These are phyloP conservation scores for Phytophthora tubulina DNA, from an alignment of 352 stramenopile genomes.

Conservation along the genomic window DNA sequence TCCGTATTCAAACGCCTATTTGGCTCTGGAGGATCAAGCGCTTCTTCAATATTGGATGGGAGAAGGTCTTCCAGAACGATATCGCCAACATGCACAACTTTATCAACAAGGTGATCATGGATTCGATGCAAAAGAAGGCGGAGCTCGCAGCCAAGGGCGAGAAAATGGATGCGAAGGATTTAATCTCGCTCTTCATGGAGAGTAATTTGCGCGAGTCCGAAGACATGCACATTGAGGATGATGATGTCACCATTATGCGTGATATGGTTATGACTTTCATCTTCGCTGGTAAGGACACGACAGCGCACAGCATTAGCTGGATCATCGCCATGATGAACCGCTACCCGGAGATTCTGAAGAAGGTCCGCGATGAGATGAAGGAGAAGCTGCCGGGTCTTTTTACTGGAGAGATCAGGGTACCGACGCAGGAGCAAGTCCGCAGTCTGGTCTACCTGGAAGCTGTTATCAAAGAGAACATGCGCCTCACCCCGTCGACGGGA, in stretches of 20 bases:
- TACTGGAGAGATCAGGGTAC: constrained; percentile 37
- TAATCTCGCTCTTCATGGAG: constrained; percentile 54
- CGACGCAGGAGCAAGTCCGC: constrained; percentile 53
- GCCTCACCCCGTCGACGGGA: constrained; percentile 65
- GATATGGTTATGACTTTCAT: constrained; percentile 83
- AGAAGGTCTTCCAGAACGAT: constrained; percentile 50
- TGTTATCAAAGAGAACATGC: constrained; percentile 66
- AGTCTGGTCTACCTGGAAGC: constrained; percentile 68
- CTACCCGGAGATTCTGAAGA: constrained; percentile 55
- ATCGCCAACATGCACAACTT: constrained; percentile 51
- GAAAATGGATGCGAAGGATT: constrained; percentile 52
- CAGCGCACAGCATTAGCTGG: constrained; percentile 65
- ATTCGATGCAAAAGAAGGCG: constrained; percentile 44
- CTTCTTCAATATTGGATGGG: constrained; percentile 46
- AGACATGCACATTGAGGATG: constrained; percentile 29
- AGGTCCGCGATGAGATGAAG: constrained; percentile 63
- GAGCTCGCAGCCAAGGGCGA: constrained; percentile 64
- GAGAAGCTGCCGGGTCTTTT: constrained; percentile 45
- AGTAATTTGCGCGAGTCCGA: constrained; percentile 38
- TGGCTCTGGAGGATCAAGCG: constrained; percentile 51
- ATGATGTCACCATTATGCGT: constrained; percentile 52
- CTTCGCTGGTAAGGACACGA: constrained; percentile 77
- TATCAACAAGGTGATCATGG: constrained; percentile 56
- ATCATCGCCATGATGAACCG: constrained; percentile 70
- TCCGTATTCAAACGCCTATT: constrained; percentile 40